phyloP scores from a whole-genome alignment of 257 asterid species.

The Oldenlandia corymbosa region DNA sequence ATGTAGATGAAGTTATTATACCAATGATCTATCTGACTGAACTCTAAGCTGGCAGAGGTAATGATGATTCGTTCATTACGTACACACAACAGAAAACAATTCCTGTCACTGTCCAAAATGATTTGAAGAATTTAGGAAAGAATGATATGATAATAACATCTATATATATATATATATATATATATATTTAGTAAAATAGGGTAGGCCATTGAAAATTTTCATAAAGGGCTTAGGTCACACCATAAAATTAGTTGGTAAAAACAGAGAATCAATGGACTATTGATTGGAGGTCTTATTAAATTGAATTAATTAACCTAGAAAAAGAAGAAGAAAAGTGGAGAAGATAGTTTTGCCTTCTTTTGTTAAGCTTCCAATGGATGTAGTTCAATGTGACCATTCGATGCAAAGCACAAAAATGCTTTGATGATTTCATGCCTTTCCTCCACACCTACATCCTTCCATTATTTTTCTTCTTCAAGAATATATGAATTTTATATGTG shows the following conservation, averaged over 20 bases:
- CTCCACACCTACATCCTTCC: constrained; percentile 12
- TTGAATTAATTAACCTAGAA: no score
- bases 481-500: constrained; percentile 4
- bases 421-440: constrained; percentile 20
- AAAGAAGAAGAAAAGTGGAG: constrained; percentile 8
- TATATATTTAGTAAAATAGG: neutral
- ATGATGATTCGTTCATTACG: neutral
- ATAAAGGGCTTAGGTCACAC: no score
- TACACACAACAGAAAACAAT: neutral
- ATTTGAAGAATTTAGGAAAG: neutral
- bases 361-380: constrained; percentile 32
- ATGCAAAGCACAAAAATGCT: constrained; percentile 39
- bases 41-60: neutral
- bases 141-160: neutral
- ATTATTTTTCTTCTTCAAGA: constrained; percentile 14
- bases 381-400: constrained; percentile 40
- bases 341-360: constrained; percentile 14
- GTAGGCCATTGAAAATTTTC: no score
- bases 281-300: no score
- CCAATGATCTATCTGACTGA: no score
- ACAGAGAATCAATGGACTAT: no score
- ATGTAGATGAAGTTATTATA: no score
- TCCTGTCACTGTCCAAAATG: neutral
- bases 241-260: no score
- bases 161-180: neutral